phyloP scores from a whole-genome alignment of 345 rosid genomes.

The Turnera subulata region DNA sequence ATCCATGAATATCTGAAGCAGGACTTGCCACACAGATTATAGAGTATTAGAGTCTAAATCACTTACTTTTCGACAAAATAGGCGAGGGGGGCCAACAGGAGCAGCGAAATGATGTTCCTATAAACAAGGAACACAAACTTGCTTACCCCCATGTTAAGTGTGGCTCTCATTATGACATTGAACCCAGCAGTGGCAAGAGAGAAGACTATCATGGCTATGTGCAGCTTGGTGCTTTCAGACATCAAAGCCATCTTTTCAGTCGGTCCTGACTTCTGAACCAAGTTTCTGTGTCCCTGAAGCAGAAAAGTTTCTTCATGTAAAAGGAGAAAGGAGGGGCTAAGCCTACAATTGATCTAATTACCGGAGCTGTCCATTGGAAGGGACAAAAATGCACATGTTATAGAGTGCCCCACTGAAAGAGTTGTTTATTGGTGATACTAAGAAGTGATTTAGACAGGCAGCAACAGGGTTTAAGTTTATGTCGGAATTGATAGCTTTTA shows the following conservation, averaged over 20 bases:
- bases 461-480: no score
- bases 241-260: slow-evolving; percentile 16
- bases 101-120: slow-evolving; percentile 57
- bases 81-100: slow-evolving; percentile 54
- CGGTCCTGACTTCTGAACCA: slow-evolving; percentile 14
- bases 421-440: no score
- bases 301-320: no score
- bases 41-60: no score
- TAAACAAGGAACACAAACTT: slow-evolving; percentile 65
- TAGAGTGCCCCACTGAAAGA: no score
- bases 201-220: slow-evolving; percentile 55
- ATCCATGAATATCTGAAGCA: neutral
- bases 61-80: slow-evolving; percentile 66
- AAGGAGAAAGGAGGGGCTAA: no score
- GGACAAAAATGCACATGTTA: no score
- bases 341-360: no score
- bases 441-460: no score
- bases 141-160: slow-evolving; percentile 69
- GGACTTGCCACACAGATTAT: neutral
- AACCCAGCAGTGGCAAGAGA: slow-evolving; percentile 65
- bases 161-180: slow-evolving; percentile 55
- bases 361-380: no score
- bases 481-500: no score
- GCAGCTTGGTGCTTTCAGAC: slow-evolving; percentile 49
- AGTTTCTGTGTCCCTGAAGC: slow-evolving; percentile 25